phyloP scores from a whole-genome alignment of 225 moss, liverwort and hornwort genomes.

The Thuidium tamariscinum region DNA sequence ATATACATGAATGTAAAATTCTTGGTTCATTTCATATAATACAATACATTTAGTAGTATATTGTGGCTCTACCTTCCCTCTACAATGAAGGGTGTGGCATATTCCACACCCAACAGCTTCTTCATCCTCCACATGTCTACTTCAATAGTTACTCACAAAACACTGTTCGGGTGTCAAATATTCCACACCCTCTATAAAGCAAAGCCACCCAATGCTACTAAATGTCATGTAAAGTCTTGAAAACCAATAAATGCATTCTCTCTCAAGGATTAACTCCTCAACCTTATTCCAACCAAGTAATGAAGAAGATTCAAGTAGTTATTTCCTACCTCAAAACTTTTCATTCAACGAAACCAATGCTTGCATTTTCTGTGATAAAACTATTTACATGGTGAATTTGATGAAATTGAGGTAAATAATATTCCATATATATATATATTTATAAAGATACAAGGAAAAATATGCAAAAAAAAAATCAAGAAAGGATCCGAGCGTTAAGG shows the following conservation, averaged over 20 bases:
- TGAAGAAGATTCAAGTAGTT: rapidly evolving
- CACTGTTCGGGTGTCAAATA: no score
- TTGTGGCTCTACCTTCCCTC: no score
- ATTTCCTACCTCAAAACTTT: neutral
- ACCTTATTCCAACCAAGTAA: neutral
- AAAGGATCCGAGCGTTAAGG: rapidly evolving
- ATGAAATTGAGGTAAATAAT: neutral
- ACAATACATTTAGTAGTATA: no score
- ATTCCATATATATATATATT: no score
- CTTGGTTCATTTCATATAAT: neutral
- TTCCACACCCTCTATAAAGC: no score
- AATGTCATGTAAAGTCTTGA: neutral
- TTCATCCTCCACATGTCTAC: no score
- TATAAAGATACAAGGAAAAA: neutral
- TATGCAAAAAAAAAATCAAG: neutral
- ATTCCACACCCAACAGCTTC: no score
- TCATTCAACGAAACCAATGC: neutral
- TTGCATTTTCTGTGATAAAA: neutral
- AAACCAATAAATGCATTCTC: neutral
- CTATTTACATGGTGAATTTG: neutral
- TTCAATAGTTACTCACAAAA: no score
- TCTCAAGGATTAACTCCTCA: neutral
- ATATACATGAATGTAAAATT: neutral
- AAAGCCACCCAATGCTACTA: no score
- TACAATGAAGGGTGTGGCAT: no score